Percentiles rank a stretch among this genome's conserved stretches.
Evolutionary conservation across 129 eudicot genomes (phyloP).

Genomic region (Flaveria robusta): DNA sequence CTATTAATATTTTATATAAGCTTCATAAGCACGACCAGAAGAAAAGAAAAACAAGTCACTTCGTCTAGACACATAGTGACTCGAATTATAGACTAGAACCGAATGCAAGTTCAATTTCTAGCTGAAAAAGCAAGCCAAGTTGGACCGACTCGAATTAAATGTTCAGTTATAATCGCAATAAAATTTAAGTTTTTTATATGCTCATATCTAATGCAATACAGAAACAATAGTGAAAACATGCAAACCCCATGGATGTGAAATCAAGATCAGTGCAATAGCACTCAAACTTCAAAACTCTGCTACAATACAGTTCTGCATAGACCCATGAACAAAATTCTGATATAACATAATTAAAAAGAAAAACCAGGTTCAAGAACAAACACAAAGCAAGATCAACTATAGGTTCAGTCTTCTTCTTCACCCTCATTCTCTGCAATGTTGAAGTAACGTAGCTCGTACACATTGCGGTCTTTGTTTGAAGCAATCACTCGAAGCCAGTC

Average conservation of each 20-base stretch:
- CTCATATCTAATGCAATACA: not conserved
- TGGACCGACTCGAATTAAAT: too few species aligned
- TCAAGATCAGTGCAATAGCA: constrained; percentile 20
- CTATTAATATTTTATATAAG: too few species aligned
- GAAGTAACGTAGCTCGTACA: constrained; percentile 40
- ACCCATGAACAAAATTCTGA: constrained; percentile 1
- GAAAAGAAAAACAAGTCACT: too few species aligned
- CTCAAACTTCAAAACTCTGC: constrained; percentile 27
- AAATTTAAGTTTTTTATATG: not conserved
- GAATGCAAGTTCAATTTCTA: too few species aligned
- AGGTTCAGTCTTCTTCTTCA: constrained; percentile 39
- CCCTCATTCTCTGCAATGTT: constrained; percentile 46
- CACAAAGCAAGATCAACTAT: constrained; percentile 15
- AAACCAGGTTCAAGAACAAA: constrained; percentile 18
- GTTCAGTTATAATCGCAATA: too few species aligned
- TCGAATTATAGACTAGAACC: too few species aligned
- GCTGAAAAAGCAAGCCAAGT: too few species aligned
- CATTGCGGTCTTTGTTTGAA: constrained; percentile 41
- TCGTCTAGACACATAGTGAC: too few species aligned
- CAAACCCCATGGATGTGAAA: not conserved
- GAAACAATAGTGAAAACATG: not conserved
- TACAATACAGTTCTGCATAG: constrained; percentile 28
- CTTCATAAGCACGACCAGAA: too few species aligned
- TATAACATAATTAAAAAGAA: constrained; percentile 22
- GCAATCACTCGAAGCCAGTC: constrained; percentile 48